These are phyloP conservation scores for Fusarium sp. DNA, from an alignment of 2,329 filamentous ascomycete species.

Conservation along the genomic window DNA sequence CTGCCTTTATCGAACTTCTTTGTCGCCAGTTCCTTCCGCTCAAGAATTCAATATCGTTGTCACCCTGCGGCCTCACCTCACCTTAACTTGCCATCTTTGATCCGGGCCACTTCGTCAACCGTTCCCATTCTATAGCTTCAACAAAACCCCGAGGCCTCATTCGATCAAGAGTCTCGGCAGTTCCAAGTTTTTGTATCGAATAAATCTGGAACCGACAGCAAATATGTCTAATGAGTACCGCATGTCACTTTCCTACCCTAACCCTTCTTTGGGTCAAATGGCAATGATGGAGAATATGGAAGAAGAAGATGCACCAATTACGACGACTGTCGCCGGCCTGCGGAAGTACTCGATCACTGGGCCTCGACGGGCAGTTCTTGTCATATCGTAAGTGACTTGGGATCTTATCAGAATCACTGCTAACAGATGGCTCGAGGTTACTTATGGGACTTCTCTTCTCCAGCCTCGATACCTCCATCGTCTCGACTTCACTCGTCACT, in stretches of 20 bases:
- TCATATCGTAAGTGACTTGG: constrained; percentile 52
- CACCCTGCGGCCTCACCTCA: not conserved
- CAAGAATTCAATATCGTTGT: not conserved
- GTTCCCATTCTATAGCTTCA: not conserved
- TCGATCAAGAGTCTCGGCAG: not conserved
- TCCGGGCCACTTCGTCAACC: not conserved
- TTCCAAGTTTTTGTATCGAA: not conserved
- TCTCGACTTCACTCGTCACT: constrained; percentile 68
- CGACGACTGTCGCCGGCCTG: constrained; percentile 27
- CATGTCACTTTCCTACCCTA: constrained; percentile 52
- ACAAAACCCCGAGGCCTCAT: not conserved
- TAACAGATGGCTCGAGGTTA: constrained; percentile 54
- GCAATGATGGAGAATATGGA: constrained; percentile 29
- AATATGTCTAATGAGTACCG: constrained; percentile 48
- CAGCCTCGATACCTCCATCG: constrained; percentile 68
- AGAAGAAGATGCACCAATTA: constrained; percentile 6
- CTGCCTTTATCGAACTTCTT: not conserved
- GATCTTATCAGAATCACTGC: not conserved
- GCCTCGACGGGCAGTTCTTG: constrained; percentile 50
- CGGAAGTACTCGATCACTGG: constrained; percentile 44
- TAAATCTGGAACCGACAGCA: not conserved
- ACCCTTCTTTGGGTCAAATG: constrained; percentile 51
- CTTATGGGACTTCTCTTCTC: constrained; percentile 67
- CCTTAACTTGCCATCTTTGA: not conserved
- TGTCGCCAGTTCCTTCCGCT: not conserved